Evolutionary conservation across 805 yeast species (phyloP).

Genomic region (Starmera quercuum): DNA sequence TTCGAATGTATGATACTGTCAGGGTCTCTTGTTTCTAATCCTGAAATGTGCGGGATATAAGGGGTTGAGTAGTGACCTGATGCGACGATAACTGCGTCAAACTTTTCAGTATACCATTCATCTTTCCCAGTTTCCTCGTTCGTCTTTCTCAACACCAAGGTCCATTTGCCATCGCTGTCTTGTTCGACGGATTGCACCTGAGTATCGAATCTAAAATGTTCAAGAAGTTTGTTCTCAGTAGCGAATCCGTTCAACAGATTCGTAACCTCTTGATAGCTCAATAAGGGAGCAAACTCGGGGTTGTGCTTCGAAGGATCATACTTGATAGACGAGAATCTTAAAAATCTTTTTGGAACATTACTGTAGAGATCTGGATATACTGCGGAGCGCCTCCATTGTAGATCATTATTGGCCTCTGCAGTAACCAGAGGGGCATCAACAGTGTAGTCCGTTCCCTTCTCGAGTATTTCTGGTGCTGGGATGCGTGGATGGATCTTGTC

Average conservation of each 20-base stretch:
- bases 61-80: constrained; percentile 55
- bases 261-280: constrained; percentile 25
- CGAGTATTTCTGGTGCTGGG: constrained; percentile 2
- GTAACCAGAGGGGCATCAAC: constrained; percentile 6
- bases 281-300: constrained; percentile 27
- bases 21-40: constrained; percentile 34
- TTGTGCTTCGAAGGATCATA: constrained; percentile 15
- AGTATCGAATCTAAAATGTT: constrained; percentile 28
- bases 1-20: constrained; percentile 42
- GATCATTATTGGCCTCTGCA: constrained; percentile 21
- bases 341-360: constrained; percentile 30
- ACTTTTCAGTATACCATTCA: constrained; percentile 36
- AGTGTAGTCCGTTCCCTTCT: constrained; percentile 11
- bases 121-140: constrained; percentile 14
- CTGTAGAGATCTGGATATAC: constrained; percentile 30
- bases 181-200: constrained; percentile 30
- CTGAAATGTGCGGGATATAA: constrained; percentile 39
- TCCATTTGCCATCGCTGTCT: constrained; percentile 28
- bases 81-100: constrained; percentile 52
- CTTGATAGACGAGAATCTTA: constrained; percentile 28
- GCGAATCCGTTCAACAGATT: constrained; percentile 21
- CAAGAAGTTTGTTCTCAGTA: constrained; percentile 18
- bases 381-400: constrained; percentile 31
- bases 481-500: constrained; percentile 20
- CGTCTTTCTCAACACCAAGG: constrained; percentile 17